Conservation (phyloP, 2,329 filamentous ascomycete species). For the Epichloe hybrida region DNA sequence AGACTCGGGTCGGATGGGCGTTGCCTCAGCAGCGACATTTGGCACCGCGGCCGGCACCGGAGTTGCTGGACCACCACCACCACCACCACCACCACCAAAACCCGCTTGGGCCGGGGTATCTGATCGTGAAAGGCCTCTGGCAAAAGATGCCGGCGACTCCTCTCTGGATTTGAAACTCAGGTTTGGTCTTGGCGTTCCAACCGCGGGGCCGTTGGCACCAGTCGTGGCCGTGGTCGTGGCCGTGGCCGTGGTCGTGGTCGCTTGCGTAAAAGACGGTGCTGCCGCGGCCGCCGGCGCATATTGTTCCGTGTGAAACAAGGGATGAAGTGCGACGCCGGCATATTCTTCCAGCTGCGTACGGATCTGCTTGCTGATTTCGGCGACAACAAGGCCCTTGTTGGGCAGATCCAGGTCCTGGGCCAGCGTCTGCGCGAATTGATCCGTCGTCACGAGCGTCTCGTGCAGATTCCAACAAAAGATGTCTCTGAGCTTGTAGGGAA, state of each 20-base stretch:
- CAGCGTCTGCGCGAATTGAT: slow-evolving; percentile 83
- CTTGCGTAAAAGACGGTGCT: slow-evolving; percentile 11
- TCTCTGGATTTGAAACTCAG: slow-evolving; percentile 23
- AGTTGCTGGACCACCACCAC: slow-evolving; percentile 29
- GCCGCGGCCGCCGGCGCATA: slow-evolving; percentile 14
- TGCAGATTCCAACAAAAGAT: slow-evolving; percentile 98
- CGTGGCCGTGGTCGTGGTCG: slow-evolving; percentile 5
- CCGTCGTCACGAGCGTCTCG: slow-evolving; percentile 84
- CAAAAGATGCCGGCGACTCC: slow-evolving; percentile 23
- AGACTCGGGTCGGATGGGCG: slow-evolving; percentile 44
- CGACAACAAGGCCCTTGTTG: slow-evolving; percentile 52
- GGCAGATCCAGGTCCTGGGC: slow-evolving; percentile 91
- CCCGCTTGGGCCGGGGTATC: slow-evolving; percentile 45
- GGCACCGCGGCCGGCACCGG: slow-evolving; percentile 24
- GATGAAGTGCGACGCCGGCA: slow-evolving; percentile 83
- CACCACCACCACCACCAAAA: slow-evolving; percentile 10
- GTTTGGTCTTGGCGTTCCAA: slow-evolving; percentile 17
- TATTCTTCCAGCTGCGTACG: slow-evolving; percentile 93
- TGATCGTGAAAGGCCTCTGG: slow-evolving; percentile 30
- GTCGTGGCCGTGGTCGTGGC: slow-evolving; percentile 4
- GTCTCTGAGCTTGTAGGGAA: slow-evolving; percentile 80
- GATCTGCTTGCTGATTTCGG: slow-evolving; percentile 85
- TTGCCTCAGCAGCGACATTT: slow-evolving; percentile 57
- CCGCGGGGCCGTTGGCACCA: slow-evolving; percentile 9
- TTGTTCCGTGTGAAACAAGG: slow-evolving; percentile 61